These are phyloP conservation scores for Pelargonium cotyledonis DNA, from an alignment of 441 rosid species.

Conservation along the genomic window DNA sequence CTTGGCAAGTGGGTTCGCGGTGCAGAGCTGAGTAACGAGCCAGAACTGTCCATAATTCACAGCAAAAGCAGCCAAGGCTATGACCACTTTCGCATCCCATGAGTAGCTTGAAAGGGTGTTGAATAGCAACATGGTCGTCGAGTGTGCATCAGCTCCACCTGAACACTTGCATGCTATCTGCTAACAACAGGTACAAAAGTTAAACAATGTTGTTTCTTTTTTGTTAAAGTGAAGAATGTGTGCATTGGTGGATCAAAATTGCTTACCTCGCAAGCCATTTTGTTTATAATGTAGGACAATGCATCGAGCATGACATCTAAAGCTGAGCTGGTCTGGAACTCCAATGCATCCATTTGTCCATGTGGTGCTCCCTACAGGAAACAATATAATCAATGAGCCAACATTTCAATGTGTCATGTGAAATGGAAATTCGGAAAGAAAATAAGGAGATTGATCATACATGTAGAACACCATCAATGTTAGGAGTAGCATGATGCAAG, in stretches of 20 bases:
- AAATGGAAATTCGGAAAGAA: background rate
- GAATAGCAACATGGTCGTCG: constrained; percentile 33
- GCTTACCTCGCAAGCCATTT: constrained; percentile 29
- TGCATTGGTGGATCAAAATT: background rate
- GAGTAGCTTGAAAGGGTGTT: constrained; percentile 27
- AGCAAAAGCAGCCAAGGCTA: constrained; percentile 37
- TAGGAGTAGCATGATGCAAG: constrained; percentile 17
- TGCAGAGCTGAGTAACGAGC: constrained; percentile 27
- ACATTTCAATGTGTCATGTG: background rate
- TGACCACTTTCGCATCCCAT: constrained; percentile 41
- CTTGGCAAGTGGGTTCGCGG: constrained; percentile 29
- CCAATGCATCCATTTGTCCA: constrained; percentile 14
- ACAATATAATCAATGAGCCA: too few species aligned
- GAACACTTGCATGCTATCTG: constrained; percentile 37
- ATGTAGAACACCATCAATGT: constrained; percentile 16
- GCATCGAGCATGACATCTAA: constrained; percentile 25
- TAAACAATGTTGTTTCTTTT: background rate
- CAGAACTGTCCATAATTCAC: constrained; percentile 36
- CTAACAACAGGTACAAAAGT: background rate
- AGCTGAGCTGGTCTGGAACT: constrained; percentile 11
- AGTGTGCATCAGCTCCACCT: constrained; percentile 35
- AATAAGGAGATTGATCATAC: constrained; percentile 9
- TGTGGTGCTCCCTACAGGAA: constrained; percentile 17
- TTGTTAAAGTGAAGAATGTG: background rate
- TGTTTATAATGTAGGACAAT: constrained; percentile 19